Evolutionary conservation across 495 filamentous ascomycete species (phyloP), one percentile per base, ranked within the genome.

Genomic region (Letharia columbiana): DNA sequence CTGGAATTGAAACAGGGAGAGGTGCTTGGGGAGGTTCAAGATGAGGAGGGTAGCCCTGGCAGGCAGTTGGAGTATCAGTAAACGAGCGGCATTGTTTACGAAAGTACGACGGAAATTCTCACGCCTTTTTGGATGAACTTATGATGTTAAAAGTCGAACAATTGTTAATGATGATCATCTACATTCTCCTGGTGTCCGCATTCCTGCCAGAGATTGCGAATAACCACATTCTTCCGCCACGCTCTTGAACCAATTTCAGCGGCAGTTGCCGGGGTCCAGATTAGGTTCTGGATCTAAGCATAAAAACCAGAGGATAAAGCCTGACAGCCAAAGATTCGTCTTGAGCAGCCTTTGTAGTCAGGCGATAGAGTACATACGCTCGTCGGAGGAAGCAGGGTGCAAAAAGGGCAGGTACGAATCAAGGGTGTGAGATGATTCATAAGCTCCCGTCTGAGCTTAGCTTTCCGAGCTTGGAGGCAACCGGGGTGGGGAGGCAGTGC

Each of bases 21-120:
- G 52, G 28, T 58, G 23, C 39, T 59, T 37, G 63, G 52, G 41
- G 54, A 65, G 40, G 37, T 58, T 47, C 52, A 44, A 7, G 23
- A 58, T 23, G 31, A 11, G 52, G 11, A 40, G 40, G 41, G 33
- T 15, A 54, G 1, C 12, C 41, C 6, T 42, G 10, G 28, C 1
- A n/a, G 28, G 20, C 49, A 15, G 4, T 64, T 42, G n/a, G 62
- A 28, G 20, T 35, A 49, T 49, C 41, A 62, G 17, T 37, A 2
- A 49, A 57, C 2, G 33, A 37, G 33, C 33, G 54, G 33, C 13
- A 18, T 37, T 5, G 23, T 37, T 37, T 57, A 37, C 33, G 5
- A 17, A 37, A 57, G 33, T 9, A 57, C 7, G 54, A 7, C 4
- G 54, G 28, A 37, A 10, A 37, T 37, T 20, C 7, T 37, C 8